phyloP scores from a whole-genome alignment of 2,329 filamentous ascomycete genomes.

The Fusarium dlaminii region DNA sequence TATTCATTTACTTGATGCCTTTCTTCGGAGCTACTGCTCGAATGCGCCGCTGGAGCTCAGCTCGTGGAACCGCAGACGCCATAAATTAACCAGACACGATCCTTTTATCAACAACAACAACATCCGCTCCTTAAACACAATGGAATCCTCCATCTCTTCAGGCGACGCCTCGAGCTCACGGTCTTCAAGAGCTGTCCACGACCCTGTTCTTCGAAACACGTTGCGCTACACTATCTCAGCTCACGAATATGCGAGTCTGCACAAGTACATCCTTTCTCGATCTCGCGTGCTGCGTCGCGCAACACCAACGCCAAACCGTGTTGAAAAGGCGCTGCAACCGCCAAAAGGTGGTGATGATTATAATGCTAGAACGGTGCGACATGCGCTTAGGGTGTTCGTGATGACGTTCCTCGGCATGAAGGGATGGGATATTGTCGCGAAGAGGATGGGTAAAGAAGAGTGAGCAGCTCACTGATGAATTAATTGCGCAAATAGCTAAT shows the following conservation, averaged over 20 bases:
- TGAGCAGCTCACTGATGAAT: constrained; percentile 45
- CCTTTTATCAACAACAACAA: constrained; percentile 4
- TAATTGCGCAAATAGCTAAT: background rate
- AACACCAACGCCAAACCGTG: constrained; percentile 64
- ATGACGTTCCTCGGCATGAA: constrained; percentile 71
- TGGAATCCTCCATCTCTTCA: constrained; percentile 35
- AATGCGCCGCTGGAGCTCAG: constrained; percentile 42
- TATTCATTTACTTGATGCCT: constrained; percentile 36
- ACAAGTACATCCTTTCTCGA: constrained; percentile 82
- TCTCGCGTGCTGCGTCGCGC: constrained; percentile 66
- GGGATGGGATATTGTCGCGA: constrained; percentile 64
- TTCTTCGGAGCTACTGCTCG: constrained; percentile 20
- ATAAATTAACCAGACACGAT: constrained; percentile 12
- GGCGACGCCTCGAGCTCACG: constrained; percentile 37
- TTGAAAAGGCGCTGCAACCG: constrained; percentile 54
- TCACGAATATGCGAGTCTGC: constrained; percentile 85
- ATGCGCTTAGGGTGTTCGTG: constrained; percentile 76
- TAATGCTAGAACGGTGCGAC: constrained; percentile 75
- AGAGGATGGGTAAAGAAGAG: constrained; percentile 58
- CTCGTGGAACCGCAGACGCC: constrained; percentile 34
- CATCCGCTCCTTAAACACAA: constrained; percentile 15
- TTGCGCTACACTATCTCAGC: constrained; percentile 87
- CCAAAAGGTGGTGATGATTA: constrained; percentile 66
- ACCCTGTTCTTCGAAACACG: constrained; percentile 84
- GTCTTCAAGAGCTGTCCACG: constrained; percentile 46